Conservation (phyloP, 768 basidiomycete species). For the Russula virescens region DNA sequence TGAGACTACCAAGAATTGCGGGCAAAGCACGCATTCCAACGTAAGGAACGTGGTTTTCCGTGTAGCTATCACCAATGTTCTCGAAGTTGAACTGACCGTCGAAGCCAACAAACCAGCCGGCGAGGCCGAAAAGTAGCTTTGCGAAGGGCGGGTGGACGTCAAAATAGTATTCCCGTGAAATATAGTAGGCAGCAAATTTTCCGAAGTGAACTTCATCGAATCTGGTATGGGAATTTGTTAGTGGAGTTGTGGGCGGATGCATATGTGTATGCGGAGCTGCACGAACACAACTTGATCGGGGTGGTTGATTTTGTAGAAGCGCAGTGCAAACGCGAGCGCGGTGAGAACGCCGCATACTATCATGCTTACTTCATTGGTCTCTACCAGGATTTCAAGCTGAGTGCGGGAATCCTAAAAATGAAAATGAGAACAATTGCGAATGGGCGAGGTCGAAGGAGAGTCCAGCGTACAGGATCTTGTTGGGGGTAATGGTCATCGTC, state of each 20-base stretch:
- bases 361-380: constrained; percentile 57
- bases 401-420: constrained; percentile 48
- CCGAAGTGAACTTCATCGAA: constrained; percentile 99
- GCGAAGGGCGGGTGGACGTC: constrained; percentile 98
- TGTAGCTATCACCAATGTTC: constrained; percentile 92
- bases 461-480: constrained; percentile 14
- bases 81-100: constrained; percentile 93
- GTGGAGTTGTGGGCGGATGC: not conserved
- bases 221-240: constrained; percentile 35
- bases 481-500: constrained; percentile 9
- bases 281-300: constrained; percentile 93
- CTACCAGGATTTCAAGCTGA: constrained; percentile 53
- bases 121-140: constrained; percentile 88
- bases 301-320: constrained; percentile 92
- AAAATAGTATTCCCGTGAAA: constrained; percentile 93
- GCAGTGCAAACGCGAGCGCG: constrained; percentile 69
- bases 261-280: not conserved
- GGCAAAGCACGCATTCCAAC: constrained; percentile 91
- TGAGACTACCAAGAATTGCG: constrained; percentile 85
- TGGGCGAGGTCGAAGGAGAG: not conserved
- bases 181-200: constrained; percentile 95
- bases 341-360: constrained; percentile 61
- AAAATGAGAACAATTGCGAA: not conserved
- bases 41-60: constrained; percentile 81
- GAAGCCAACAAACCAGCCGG: constrained; percentile 95